Base-by-base conservation (phyloP, 345 rosid species). In the Cardiospermum halicacabum region DNA sequence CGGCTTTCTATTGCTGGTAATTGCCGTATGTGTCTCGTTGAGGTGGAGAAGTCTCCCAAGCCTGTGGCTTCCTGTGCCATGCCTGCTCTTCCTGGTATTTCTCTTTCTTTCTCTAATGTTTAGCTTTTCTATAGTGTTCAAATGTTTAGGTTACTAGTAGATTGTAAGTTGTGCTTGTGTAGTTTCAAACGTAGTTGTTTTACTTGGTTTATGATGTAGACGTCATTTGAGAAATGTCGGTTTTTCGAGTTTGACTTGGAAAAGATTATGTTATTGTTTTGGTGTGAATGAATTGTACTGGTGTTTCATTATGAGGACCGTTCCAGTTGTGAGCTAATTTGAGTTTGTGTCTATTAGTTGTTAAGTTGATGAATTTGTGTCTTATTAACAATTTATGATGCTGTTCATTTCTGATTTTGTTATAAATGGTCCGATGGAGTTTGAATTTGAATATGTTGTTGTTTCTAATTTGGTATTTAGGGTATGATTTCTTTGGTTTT, bases 61-160 rank as follows among this genome's bases (percentile, higher is more conserved):
- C 99, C 99, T 11, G 99, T 94, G 0, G 99, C 99, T 0, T 94
- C 99, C 0, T 94, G 99, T 60, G 99, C 99, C 64, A 94, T 94
- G 99, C 99, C 99, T 0, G 99, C 99, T 2, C 97, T 94, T 69
- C 99, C 99, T 0, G 97, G 99, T 93, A 65, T 16, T 30, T 49
- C 13, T 8, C 19, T 28, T 5, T 8, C 16, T 24, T 53, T 51
- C 15, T 34, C 0, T n/a, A n/a, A n/a, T 55, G 25, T 3, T 12
- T 39, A 28, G 1, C n/a, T n/a, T n/a, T n/a, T n/a, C n/a, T n/a
- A n/a, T n/a, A n/a, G n/a, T n/a, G n/a, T n/a, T n/a, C n/a, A n/a
- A n/a, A n/a, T n/a, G n/a, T n/a, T n/a, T n/a, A n/a, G n/a, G n/a
- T n/a, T n/a, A n/a, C n/a, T n/a, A n/a, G n/a, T n/a, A n/a, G n/a